Evolutionary conservation across 371 early-diverging fungal genomes (phyloP), one percentile per base, ranked within the genome.

Genomic region (Funneliformis caledonium): DNA sequence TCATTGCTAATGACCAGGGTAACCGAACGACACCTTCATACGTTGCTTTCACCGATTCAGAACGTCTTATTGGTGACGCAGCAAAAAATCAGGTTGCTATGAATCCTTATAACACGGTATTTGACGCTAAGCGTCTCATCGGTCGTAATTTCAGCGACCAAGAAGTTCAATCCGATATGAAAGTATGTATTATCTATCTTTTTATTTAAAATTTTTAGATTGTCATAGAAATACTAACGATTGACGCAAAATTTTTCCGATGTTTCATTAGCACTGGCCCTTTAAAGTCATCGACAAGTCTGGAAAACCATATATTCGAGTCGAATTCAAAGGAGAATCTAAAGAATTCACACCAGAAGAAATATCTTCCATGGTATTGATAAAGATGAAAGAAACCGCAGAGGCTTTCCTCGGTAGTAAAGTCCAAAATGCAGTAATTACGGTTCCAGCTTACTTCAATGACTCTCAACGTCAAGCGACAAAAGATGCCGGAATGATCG

Each of bases 401-500:
- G 95, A 97, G 87, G 93, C 93, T 42, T 93, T 94, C 87, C 90
- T 97, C 80, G 94, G 94, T 82, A 88, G 87, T 85, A 90, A 90
- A 84, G 94, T 98, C 82, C 88, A 85, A 83, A 92, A 95, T 86
- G 96, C 97, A 80, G 98, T 98, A 83, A 91, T 97, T 84, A 97
- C 98, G 85, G 95, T 99, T 81, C 99, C 99, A 61, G 98, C 98
- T 82, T 97, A 97, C 92, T 98, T 98, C 90, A 86, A 86, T 82
- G 98, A 99, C 89, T 92, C 94, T 50, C 98, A 99, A 91, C 96
- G 99, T 88, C 97, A 98, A 90, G 98, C 97, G 83, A 99, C 99
- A 89, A 98, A 98, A 93, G 97, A 97, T 87, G 97, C 99, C 81
- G 99, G 98, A 88, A 88, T 89, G 84, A 96, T 99, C 85, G 90